phyloP scores from a whole-genome alignment of 192 early-diverging fungal species.

The Globomyces pollinis-pini region DNA sequence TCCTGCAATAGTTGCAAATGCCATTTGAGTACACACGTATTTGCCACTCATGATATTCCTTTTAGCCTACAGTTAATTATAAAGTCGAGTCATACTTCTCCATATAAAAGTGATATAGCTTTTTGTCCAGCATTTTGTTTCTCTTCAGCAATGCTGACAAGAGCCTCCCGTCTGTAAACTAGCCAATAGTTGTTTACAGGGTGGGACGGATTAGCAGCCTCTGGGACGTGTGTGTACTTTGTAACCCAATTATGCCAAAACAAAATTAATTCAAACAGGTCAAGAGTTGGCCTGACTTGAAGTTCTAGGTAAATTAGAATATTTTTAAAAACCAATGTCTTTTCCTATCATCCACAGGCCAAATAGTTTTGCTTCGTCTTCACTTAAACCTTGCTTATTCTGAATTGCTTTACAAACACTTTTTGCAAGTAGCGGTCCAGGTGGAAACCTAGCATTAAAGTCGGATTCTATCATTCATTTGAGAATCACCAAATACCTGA shows the following conservation, averaged over 20 bases:
- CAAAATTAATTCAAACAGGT: slow-evolving; percentile 40
- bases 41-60: slow-evolving; percentile 42
- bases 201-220: slow-evolving; percentile 37
- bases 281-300: slow-evolving; percentile 39
- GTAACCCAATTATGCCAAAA: slow-evolving; percentile 40
- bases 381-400: slow-evolving; percentile 30
- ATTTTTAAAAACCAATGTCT: slow-evolving; percentile 49
- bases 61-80: slow-evolving; percentile 30
- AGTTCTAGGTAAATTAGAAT: slow-evolving; percentile 30
- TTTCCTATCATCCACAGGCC: slow-evolving; percentile 46
- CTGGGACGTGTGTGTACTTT: slow-evolving; percentile 53
- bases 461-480: slow-evolving; percentile 27
- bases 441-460: slow-evolving; percentile 36
- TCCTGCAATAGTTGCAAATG: slow-evolving; percentile 34
- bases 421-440: slow-evolving; percentile 14
- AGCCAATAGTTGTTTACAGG: slow-evolving; percentile 50
- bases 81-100: slow-evolving; percentile 31
- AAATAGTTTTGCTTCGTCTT: slow-evolving; percentile 30
- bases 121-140: slow-evolving; percentile 19
- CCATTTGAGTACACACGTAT: slow-evolving; percentile 41
- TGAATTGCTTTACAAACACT: slow-evolving; percentile 37
- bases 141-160: slow-evolving; percentile 28
- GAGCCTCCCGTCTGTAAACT: slow-evolving; percentile 42
- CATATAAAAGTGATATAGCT: slow-evolving; percentile 40
- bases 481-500: background rate